phyloP scores from a whole-genome alignment of 2,329 filamentous ascomycete species.

The Grosmannia huntii region DNA sequence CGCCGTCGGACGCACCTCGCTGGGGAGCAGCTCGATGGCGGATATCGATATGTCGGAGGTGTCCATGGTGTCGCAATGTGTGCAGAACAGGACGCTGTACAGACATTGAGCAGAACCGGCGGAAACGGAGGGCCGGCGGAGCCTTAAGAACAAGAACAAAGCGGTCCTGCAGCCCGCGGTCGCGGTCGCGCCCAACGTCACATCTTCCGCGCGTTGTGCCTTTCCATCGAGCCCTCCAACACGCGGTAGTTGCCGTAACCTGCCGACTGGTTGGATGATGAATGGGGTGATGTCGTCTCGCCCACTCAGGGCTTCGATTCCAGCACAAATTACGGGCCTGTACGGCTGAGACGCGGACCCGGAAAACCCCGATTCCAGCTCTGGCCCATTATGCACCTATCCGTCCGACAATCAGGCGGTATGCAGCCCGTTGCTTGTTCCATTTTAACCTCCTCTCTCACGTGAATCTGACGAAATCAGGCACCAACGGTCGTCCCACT shows the following conservation, averaged over 20 bases:
- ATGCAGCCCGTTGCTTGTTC: not conserved
- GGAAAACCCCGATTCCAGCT: not conserved
- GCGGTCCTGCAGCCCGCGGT: not conserved
- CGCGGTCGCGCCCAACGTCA: not conserved
- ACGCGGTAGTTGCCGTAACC: not conserved
- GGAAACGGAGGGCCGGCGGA: not conserved
- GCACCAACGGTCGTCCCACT: too few relatives aligned
- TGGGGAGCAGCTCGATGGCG: conserved; percentile 8
- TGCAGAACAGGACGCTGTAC: not conserved
- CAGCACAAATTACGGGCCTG: not conserved
- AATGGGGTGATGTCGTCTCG: not conserved
- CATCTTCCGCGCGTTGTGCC: not conserved
- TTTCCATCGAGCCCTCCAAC: not conserved
- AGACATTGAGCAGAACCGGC: not conserved
- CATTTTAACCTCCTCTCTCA: too few relatives aligned
- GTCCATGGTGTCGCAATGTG: not conserved
- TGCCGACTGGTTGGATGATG: not conserved
- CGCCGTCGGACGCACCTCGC: conserved; percentile 10
- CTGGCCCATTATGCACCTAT: not conserved
- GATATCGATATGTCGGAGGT: not conserved
- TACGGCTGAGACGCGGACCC: not conserved
- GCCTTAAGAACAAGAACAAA: not conserved
- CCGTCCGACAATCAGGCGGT: not conserved
- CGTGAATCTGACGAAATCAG: too few relatives aligned
- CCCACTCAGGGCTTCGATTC: not conserved